phyloP scores from a whole-genome alignment of 1,139 yeast species.

The Hemisphaericaspora xylofermentans region DNA sequence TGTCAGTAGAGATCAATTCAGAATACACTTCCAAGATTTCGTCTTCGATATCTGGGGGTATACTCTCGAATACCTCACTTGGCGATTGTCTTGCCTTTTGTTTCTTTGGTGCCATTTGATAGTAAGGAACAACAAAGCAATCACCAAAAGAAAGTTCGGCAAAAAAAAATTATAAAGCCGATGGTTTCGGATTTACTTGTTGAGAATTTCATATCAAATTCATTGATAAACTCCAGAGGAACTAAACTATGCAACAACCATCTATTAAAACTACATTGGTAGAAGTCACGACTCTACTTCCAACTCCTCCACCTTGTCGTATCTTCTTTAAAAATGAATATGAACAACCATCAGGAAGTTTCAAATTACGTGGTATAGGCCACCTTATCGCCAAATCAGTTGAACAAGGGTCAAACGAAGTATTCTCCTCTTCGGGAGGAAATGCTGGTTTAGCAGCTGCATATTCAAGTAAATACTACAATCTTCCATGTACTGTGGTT shows the following conservation, averaged over 20 bases:
- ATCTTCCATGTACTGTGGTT: conserved; percentile 39
- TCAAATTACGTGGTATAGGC: conserved; percentile 43
- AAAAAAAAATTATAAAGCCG: neutral
- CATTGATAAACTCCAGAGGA: neutral
- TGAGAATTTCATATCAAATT: neutral
- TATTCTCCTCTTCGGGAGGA: conserved; percentile 46
- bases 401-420: conserved; percentile 16
- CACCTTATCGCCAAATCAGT: conserved; percentile 27
- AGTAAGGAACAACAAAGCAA: no score
- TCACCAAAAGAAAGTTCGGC: neutral
- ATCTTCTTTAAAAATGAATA: conserved; percentile 42
- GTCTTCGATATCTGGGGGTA: conserved; percentile 24
- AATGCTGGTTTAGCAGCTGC: conserved; percentile 51
- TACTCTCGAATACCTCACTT: conserved; percentile 8
- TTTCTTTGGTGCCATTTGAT: conserved; percentile 8
- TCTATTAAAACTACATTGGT: conserved; percentile 33
- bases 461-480: conserved; percentile 28
- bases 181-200: no score
- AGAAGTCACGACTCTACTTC: conserved; percentile 32
- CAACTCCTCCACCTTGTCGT: conserved; percentile 41
- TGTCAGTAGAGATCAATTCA: neutral
- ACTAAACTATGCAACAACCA: conserved; percentile 8
- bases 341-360: conserved; percentile 44
- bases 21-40: conserved; percentile 32
- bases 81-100: conserved; percentile 6